Evolutionary conservation across 495 filamentous ascomycete species (phyloP), one percentile per base, ranked within the genome.

Genomic region (Thermothielavioides terrestris): DNA sequence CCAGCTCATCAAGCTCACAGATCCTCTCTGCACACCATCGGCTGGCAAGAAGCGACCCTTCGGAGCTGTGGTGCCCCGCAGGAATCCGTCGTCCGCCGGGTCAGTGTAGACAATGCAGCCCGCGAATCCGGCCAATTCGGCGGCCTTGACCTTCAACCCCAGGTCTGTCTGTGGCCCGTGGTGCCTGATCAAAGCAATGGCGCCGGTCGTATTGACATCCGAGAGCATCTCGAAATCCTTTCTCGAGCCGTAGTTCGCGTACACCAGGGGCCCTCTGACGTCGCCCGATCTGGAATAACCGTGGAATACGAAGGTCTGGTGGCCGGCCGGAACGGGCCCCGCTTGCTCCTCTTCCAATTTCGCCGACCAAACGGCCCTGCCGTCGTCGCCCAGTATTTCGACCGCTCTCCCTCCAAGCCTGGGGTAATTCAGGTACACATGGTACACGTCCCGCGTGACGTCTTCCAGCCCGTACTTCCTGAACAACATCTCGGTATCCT

Each of bases 51-150:
- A 88, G 11, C 82, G 79, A 23, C 87, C 88, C n/a, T 82, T 68
- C 0, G 88, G 87, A 48, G 79, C 90, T 1, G 74, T 70, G 4
- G 81, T 73, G 2, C 85, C 87, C 42, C 76, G 76, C 32, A 77
- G 54, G 57, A 86, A 89, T 8, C 86, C 87, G 58, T 94, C 84
- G 39, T 94, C 82, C 1, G 76, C 71, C 0, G 89, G 91, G 65
- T 96, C 91, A 30, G 83, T 91, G 68, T 94, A 98, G 52, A 95
- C 88, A 30, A 98, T 79, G 57, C 87, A 92, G 3, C 91, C 92
- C 2, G 73, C 81, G 46, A 86, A 90, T 2, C 91, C 92, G 2
- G 81, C 82, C 49, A 85, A 58, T 65, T 97, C 86, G 5, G 92
- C 92, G 3, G 86, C 88, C 66, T 90, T 94, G 46, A 98, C 78